Evolutionary conservation across 2,329 filamentous ascomycete species (phyloP).

Genomic region (Colletotrichum cordylinicola): DNA sequence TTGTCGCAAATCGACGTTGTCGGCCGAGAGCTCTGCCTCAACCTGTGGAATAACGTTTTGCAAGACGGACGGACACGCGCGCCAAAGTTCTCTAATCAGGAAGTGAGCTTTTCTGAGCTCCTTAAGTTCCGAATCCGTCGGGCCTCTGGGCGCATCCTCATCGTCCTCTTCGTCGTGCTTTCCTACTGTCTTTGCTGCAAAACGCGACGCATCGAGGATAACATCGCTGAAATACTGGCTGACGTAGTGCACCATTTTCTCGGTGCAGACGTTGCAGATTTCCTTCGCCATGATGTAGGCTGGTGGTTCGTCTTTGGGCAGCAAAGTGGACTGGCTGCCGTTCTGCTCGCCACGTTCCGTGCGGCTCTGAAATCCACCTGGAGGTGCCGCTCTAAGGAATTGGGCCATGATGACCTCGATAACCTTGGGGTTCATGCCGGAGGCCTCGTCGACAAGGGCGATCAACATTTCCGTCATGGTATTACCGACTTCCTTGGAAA

Average conservation of each 20-base stretch:
- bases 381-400: constrained; percentile 86
- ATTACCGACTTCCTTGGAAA: constrained; percentile 92
- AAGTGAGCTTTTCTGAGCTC: constrained; percentile 90
- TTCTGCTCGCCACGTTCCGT: constrained; percentile 63
- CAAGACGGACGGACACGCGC: constrained; percentile 85
- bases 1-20: constrained; percentile 84
- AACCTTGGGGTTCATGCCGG: constrained; percentile 78
- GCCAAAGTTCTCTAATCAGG: constrained; percentile 91
- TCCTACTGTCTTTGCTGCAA: constrained; percentile 60
- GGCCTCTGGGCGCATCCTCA: constrained; percentile 63
- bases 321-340: constrained; percentile 80
- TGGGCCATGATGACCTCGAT: constrained; percentile 95
- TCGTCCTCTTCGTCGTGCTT: constrained; percentile 68
- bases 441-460: constrained; percentile 85
- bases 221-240: constrained; percentile 98
- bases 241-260: constrained; percentile 94
- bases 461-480: constrained; percentile 88
- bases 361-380: constrained; percentile 57
- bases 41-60: constrained; percentile 94
- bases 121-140: constrained; percentile 83
- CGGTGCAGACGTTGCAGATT: constrained; percentile 85
- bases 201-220: constrained; percentile 83
- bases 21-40: constrained; percentile 88
- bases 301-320: constrained; percentile 86
- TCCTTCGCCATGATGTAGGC: constrained; percentile 97